Percentiles rank a stretch among this genome's conserved stretches.
Conservation (phyloP, 768 basidiomycete species). For the Tulasnella sp. region DNA sequence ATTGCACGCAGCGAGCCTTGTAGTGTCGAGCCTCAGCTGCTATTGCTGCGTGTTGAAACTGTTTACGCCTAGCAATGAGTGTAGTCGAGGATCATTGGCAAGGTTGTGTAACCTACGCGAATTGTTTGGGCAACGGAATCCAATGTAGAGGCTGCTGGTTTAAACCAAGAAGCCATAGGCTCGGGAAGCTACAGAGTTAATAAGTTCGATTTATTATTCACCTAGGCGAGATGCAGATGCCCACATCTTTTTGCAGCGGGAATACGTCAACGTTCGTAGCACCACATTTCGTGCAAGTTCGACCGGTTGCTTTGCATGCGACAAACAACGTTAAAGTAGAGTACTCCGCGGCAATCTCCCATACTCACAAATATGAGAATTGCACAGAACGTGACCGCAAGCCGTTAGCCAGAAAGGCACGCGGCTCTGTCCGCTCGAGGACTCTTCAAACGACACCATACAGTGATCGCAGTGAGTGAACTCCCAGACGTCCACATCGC, state of each 20-base stretch:
- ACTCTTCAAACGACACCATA: slow-evolving; percentile 45
- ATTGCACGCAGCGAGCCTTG: slow-evolving; percentile 45
- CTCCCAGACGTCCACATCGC: slow-evolving; percentile 41
- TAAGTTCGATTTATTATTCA: slow-evolving; percentile 1
- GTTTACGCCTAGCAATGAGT: neutral
- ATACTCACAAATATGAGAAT: slow-evolving; percentile 67
- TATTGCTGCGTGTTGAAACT: slow-evolving; percentile 76
- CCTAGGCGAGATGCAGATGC: neutral
- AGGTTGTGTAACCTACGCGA: slow-evolving; percentile 36
- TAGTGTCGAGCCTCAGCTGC: slow-evolving; percentile 55
- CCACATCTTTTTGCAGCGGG: slow-evolving; percentile 65
- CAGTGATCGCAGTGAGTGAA: slow-evolving; percentile 63
- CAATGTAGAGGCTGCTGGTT: slow-evolving; percentile 44
- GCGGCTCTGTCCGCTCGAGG: slow-evolving; percentile 37
- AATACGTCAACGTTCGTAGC: slow-evolving; percentile 51
- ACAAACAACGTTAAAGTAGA: slow-evolving; percentile 16
- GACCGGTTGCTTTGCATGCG: slow-evolving; percentile 51
- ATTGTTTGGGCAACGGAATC: slow-evolving; percentile 55
- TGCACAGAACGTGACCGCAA: slow-evolving; percentile 79
- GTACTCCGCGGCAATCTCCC: neutral
- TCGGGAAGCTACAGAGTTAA: slow-evolving; percentile 48
- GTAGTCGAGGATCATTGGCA: neutral
- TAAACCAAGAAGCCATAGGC: slow-evolving; percentile 79
- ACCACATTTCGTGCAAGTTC: slow-evolving; percentile 63
- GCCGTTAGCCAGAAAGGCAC: slow-evolving; percentile 84